Conservation (phyloP, 129 eudicot species). For the Calendula officinalis region DNA sequence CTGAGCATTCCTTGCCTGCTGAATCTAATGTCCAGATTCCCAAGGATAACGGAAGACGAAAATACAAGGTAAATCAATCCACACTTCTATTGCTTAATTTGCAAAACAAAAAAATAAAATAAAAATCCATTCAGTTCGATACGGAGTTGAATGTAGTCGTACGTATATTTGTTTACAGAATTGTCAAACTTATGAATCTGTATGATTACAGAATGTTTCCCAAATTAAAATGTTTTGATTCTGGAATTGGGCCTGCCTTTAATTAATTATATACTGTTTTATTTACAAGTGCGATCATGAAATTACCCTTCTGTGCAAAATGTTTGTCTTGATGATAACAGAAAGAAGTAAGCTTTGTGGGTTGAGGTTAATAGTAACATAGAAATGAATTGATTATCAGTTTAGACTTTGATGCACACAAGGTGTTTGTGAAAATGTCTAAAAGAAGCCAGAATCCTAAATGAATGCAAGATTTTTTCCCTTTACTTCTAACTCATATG, state of each 20-base stretch:
- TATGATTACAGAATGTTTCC: not conserved
- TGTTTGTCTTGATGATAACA: constrained; percentile 5
- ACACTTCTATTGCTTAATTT: not conserved
- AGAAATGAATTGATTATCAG: not conserved
- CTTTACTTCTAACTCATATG: no score
- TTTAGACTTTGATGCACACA: constrained; percentile 14
- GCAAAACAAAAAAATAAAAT: not conserved
- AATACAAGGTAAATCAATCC: constrained; percentile 14
- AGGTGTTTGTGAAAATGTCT: constrained; percentile 36
- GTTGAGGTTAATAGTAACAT: no score
- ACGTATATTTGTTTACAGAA: constrained; percentile 15
- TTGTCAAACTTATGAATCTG: constrained; percentile 9
- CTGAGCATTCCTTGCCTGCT: constrained; percentile 20
- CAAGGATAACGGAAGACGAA: constrained; percentile 21
- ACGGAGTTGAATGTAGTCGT: not conserved
- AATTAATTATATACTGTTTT: constrained; percentile 7
- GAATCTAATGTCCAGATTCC: constrained; percentile 22
- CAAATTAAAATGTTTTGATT: not conserved
- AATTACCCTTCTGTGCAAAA: not conserved
- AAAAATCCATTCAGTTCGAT: not conserved
- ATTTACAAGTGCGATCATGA: not conserved
- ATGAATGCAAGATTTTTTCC: constrained; percentile 65
- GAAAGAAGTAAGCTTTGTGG: constrained; percentile 6
- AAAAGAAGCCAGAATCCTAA: constrained; percentile 28
- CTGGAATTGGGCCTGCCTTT: constrained; percentile 8